A percentile compares a stretch with the other conserved stretches of the same genome.
These are phyloP conservation scores for Trichoderma pleuroti DNA, from an alignment of 2,329 filamentous ascomycete species.

Conservation along the genomic window DNA sequence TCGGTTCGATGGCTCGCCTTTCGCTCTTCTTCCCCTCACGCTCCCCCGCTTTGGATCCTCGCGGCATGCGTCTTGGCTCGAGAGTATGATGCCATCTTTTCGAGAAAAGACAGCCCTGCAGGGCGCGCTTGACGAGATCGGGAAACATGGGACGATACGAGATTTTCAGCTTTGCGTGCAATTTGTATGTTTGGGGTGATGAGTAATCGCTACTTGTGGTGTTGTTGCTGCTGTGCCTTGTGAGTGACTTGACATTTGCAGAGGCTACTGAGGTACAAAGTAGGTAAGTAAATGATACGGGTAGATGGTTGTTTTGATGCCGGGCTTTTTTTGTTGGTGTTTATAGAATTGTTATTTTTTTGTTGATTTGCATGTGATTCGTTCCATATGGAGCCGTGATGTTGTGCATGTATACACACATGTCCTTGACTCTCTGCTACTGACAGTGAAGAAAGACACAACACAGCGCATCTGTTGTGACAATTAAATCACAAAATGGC, in stretches of 20 bases:
- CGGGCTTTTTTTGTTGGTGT: neutral
- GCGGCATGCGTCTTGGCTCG: neutral
- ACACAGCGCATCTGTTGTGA: neutral
- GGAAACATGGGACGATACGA: neutral
- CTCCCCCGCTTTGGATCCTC: neutral
- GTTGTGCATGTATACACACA: neutral
- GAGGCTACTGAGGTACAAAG: neutral
- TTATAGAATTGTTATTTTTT: neutral
- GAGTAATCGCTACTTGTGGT: neutral
- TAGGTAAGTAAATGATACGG: neutral
- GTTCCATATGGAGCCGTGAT: neutral
- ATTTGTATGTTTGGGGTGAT: neutral
- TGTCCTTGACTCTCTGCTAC: neutral
- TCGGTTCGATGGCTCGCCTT: neutral
- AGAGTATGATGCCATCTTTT: neutral
- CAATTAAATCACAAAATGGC: fast-evolving
- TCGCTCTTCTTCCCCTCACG: neutral
- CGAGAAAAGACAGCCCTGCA: neutral
- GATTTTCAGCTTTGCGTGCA: neutral
- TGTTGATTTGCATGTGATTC: neutral
- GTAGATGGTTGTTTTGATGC: neutral
- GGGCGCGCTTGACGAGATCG: neutral
- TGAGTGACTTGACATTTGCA: neutral
- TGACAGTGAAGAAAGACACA: neutral
- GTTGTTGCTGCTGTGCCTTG: neutral